These are phyloP conservation scores for Candida tetrigidarum DNA, from an alignment of 1,139 yeast genomes.

Conservation along the genomic window DNA sequence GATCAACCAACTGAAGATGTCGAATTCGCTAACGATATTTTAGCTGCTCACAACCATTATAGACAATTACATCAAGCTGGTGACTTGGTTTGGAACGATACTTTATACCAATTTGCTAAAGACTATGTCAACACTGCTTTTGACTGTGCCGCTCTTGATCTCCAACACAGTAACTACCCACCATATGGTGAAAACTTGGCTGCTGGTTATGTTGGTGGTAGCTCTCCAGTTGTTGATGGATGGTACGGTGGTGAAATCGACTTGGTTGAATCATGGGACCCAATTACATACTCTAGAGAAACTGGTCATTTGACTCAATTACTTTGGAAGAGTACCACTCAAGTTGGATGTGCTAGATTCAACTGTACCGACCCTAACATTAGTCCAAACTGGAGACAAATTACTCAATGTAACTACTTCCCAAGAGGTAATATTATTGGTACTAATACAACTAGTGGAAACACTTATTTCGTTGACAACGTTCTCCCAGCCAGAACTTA, in stretches of 20 bases:
- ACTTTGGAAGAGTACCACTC: conserved; percentile 72
- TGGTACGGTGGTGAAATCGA: conserved; percentile 60
- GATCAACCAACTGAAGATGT: conserved; percentile 18
- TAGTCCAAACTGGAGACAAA: conserved; percentile 45
- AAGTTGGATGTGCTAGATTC: conserved; percentile 73
- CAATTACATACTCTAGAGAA: conserved; percentile 25
- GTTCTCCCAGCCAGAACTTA: conserved; percentile 43
- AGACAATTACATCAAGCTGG: conserved; percentile 59
- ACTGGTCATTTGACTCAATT: conserved; percentile 85
- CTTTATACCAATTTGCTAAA: conserved; percentile 51
- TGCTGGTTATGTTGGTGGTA: conserved; percentile 58
- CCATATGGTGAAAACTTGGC: conserved; percentile 88
- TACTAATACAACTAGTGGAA: conserved; percentile 32
- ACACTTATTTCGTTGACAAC: conserved; percentile 51
- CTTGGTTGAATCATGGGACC: conserved; percentile 1
- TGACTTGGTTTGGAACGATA: conserved; percentile 50
- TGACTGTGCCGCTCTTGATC: conserved; percentile 56
- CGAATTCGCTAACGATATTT: conserved; percentile 35
- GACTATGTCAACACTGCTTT: conserved; percentile 46
- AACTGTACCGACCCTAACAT: conserved; percentile 42
- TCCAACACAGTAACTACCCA: conserved; percentile 58
- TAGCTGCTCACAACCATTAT: conserved; percentile 54
- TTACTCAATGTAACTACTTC: conserved; percentile 70
- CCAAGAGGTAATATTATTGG: conserved; percentile 63
- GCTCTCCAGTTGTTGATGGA: conserved; percentile 59